Evolutionary conservation across 2,329 filamentous ascomycete genomes (phyloP), one percentile per base, ranked within the genome.

Genomic region (Pseudogymnoascus sp.): DNA sequence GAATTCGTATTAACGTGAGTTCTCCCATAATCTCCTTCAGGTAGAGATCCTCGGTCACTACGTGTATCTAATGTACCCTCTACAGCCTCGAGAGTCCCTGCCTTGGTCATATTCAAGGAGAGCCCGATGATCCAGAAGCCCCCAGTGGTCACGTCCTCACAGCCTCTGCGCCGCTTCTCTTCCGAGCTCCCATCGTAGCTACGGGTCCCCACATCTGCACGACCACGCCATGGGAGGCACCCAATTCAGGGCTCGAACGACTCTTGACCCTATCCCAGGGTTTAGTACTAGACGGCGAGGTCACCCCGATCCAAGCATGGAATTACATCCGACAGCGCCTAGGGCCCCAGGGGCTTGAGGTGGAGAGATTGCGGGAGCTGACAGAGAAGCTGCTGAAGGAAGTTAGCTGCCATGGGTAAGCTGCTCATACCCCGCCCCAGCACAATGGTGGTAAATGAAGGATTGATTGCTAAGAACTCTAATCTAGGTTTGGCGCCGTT

Each of bases 281-380:
- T 1, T 55, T 73, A 3, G 64, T 63, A 33, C 42, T 60, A 4
- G 78, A 72, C 0, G 73, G 71, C 8, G 75, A 77, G 62, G 67
- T 77, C 58, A 77, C 75, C 3, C 75, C 75, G 0, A 69, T 76
- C 7, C 74, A 77, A 61, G 74, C 73, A 1, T 77, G 76, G 76
- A 69, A 72, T 49, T 63, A 68, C 22, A 69, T 78, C 19, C 72
- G 72, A 5, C 60, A 63, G 4, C 71, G 72, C 60, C 73, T 74
- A 0, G 66, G 69, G 0, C 76, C 76, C 30, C 66, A 68, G 2
- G 66, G 64, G 0, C 62, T 77, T 3, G 69, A 73, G 41, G 59
- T 71, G 11, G 64, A 69, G 8, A 64, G 63, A 5, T 62, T 77
- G 5, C 63, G 67, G 8, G 63, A 39, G 0, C 64, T 78, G 22